These are phyloP conservation scores for Paxillus rubicundulus DNA, from an alignment of 768 basidiomycete genomes.

Conservation along the genomic window DNA sequence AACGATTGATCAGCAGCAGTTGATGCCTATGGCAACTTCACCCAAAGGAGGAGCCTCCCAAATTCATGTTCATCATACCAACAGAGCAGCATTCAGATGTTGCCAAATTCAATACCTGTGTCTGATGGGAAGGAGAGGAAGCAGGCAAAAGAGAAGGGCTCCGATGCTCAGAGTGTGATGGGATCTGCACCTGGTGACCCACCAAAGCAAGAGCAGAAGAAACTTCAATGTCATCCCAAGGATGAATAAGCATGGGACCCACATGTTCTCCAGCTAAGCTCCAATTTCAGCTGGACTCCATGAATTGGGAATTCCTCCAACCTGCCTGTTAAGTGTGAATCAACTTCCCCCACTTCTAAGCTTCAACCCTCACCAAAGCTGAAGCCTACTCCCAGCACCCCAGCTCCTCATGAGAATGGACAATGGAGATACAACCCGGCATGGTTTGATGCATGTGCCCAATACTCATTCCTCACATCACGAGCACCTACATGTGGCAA, in stretches of 20 bases:
- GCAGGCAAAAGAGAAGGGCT: constrained; percentile 50
- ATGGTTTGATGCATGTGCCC: not conserved
- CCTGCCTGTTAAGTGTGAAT: too few species aligned
- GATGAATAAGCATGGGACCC: constrained; percentile 33
- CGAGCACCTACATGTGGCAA: too few species aligned
- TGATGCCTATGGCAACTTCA: constrained; percentile 43
- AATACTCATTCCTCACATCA: too few species aligned
- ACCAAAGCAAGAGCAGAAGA: constrained; percentile 52
- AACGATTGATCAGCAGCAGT: constrained; percentile 34
- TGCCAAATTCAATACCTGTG: constrained; percentile 47
- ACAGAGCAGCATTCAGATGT: constrained; percentile 41
- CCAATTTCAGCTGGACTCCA: too few species aligned
- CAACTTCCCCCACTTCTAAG: too few species aligned
- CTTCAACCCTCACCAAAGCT: too few species aligned
- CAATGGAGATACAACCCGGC: too few species aligned
- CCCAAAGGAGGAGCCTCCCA: constrained; percentile 35
- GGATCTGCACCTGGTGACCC: constrained; percentile 36
- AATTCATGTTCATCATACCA: constrained; percentile 27
- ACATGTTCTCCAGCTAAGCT: too few species aligned
- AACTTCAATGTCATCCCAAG: constrained; percentile 42
- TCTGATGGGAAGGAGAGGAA: constrained; percentile 46
- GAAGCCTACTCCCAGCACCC: too few species aligned
- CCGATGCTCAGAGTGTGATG: constrained; percentile 32
- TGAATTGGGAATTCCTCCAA: too few species aligned
- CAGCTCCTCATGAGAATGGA: too few species aligned